A percentile compares a stretch with the other conserved stretches of the same genome.
These are phyloP conservation scores for Sutorius australiensis DNA, from an alignment of 768 basidiomycete genomes.

Conservation along the genomic window DNA sequence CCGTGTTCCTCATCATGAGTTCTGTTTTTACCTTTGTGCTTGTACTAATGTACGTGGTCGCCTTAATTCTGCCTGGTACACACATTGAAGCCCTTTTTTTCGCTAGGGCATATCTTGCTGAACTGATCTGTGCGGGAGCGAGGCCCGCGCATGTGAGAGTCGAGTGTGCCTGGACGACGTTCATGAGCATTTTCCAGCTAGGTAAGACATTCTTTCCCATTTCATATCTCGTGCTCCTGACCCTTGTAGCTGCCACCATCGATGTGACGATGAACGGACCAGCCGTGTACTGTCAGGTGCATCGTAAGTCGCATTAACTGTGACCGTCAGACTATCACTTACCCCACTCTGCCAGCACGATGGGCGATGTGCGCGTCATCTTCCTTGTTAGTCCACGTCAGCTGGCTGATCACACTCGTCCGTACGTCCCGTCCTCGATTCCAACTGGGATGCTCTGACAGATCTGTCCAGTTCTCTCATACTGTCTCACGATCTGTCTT, in stretches of 20 bases:
- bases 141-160: conserved; percentile 42
- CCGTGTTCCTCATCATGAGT: conserved; percentile 48
- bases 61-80: neutral
- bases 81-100: neutral
- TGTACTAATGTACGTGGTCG: conserved; percentile 29
- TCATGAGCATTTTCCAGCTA: conserved; percentile 47
- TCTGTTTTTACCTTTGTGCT: conserved; percentile 35
- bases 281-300: conserved; percentile 31
- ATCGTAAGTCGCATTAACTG: conserved; percentile 31
- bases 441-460: neutral
- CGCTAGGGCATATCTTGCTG: conserved; percentile 32
- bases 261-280: conserved; percentile 44
- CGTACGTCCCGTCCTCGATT: conserved; percentile 34
- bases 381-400: conserved; percentile 42
- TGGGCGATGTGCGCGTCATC: conserved; percentile 47
- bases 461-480: conserved; percentile 41
- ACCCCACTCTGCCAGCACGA: conserved; percentile 25
- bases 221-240: neutral
- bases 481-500: conserved; percentile 53
- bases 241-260: conserved; percentile 44
- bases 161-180: conserved; percentile 56
- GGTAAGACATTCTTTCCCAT: conserved; percentile 33
- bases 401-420: conserved; percentile 47
- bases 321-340: conserved; percentile 2
- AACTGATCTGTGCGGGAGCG: conserved; percentile 33